Percentiles rank a stretch among this genome's conserved stretches.
Conservation (phyloP, 805 yeast genomes). For the Lipomyces kockii region DNA sequence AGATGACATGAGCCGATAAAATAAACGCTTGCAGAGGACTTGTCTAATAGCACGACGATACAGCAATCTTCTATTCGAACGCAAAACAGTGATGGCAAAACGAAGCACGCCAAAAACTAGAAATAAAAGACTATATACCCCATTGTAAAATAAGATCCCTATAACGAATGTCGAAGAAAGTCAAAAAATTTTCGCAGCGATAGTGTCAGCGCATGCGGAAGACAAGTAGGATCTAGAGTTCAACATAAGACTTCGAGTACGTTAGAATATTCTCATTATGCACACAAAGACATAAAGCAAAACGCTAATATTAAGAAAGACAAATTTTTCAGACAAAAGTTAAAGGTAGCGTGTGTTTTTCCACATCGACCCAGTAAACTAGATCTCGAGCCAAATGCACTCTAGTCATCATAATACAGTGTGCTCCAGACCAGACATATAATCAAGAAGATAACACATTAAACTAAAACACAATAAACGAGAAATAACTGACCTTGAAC, state of each 20-base stretch:
- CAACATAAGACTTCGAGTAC: slow-evolving; percentile 5
- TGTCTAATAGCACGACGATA: background rate
- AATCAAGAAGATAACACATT: background rate
- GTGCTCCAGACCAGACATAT: background rate
- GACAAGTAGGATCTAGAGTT: background rate
- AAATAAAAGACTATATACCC: slow-evolving; percentile 11
- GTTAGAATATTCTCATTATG: background rate
- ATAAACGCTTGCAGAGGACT: background rate
- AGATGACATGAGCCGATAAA: too few relatives aligned
- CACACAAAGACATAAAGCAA: background rate
- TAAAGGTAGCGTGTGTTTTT: slow-evolving; percentile 94
- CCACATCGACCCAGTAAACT: slow-evolving; percentile 74
- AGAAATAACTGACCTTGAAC: background rate
- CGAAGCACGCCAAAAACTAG: slow-evolving; percentile 5
- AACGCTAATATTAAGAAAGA: slow-evolving; percentile 12
- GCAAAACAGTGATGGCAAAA: slow-evolving; percentile 6
- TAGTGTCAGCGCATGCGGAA: background rate
- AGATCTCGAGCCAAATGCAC: slow-evolving; percentile 97
- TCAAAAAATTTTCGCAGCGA: background rate
- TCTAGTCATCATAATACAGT: slow-evolving; percentile 71
- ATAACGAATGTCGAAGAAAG: background rate
- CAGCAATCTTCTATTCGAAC: background rate
- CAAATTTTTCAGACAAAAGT: slow-evolving; percentile 44
- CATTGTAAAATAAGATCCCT: slow-evolving; percentile 8
- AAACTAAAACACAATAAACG: background rate